Evolutionary conservation across 1,284 basidiomycete genomes (phyloP).

Genomic region (Moesziomyces antarcticus): DNA sequence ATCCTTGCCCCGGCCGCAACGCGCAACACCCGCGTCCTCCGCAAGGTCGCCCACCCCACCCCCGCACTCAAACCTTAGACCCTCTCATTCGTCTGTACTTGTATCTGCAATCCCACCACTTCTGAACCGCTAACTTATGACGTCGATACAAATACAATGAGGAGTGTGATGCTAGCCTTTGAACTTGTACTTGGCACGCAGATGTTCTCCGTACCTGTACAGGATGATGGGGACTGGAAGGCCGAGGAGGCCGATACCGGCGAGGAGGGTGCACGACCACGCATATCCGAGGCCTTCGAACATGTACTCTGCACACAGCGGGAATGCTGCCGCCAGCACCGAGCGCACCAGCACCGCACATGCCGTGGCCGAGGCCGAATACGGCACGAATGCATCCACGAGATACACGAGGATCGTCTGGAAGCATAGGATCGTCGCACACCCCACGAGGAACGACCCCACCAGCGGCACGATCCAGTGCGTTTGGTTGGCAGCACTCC

Average conservation of each 20-base stretch:
- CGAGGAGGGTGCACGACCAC: slow-evolving; percentile 68
- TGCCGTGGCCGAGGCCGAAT: slow-evolving; percentile 70
- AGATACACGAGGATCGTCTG: slow-evolving; percentile 69
- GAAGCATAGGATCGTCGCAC: slow-evolving; percentile 68
- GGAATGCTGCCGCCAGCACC: slow-evolving; percentile 69
- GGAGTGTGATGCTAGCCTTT: slow-evolving; percentile 13
- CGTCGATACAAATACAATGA: slow-evolving; percentile 16
- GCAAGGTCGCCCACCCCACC: slow-evolving; percentile 8
- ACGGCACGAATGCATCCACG: slow-evolving; percentile 71
- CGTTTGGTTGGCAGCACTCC: slow-evolving; percentile 46
- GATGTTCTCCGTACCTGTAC: slow-evolving; percentile 68
- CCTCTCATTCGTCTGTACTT: background rate
- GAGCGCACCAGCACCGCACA: slow-evolving; percentile 67
- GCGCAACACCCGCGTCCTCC: slow-evolving; percentile 7
- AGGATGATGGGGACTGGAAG: slow-evolving; percentile 69
- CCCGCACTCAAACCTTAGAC: background rate
- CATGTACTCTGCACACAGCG: slow-evolving; percentile 69
- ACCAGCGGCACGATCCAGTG: slow-evolving; percentile 55
- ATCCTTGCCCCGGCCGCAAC: slow-evolving; percentile 3
- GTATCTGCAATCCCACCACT: background rate
- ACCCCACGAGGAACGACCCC: slow-evolving; percentile 56
- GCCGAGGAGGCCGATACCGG: slow-evolving; percentile 67
- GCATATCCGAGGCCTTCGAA: slow-evolving; percentile 70
- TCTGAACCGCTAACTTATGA: no score
- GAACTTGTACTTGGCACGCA: slow-evolving; percentile 61